Evolutionary conservation across 1,139 yeast genomes (phyloP).

Genomic region (Scheffersomyces parashehatae): DNA sequence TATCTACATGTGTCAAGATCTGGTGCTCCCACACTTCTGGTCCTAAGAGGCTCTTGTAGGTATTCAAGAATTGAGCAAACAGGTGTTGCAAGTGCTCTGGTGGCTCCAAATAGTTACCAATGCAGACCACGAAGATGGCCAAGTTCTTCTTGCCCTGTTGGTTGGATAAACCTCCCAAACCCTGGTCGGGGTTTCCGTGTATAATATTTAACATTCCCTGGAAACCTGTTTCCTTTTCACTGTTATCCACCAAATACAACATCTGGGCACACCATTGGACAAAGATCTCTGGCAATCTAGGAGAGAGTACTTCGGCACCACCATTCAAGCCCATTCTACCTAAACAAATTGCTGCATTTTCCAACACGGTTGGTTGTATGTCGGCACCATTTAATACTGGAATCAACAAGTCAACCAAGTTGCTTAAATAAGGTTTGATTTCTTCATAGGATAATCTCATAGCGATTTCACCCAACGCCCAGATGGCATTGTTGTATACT

Average conservation of each 20-base stretch:
- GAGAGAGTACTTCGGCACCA: conserved; percentile 57
- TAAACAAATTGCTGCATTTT: conserved; percentile 88
- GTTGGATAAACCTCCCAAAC: conserved; percentile 52
- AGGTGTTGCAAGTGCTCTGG: conserved; percentile 43
- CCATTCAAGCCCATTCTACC: conserved; percentile 81
- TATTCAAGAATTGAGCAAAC: conserved; percentile 45
- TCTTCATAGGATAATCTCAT: conserved; percentile 54
- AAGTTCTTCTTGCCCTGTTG: conserved; percentile 50
- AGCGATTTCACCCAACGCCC: conserved; percentile 90
- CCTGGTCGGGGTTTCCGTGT: conserved; percentile 62
- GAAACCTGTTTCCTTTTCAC: conserved; percentile 79
- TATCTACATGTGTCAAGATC: conserved; percentile 34
- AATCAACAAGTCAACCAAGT: conserved; percentile 61
- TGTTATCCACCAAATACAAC: conserved; percentile 66
- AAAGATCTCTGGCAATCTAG: conserved; percentile 58
- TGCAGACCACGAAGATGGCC: conserved; percentile 59
- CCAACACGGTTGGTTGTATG: conserved; percentile 66
- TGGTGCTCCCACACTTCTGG: conserved; percentile 35
- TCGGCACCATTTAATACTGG: conserved; percentile 62
- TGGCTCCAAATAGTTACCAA: conserved; percentile 61
- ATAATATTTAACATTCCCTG: conserved; percentile 72
- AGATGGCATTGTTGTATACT: conserved; percentile 84
- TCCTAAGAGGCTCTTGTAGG: conserved; percentile 54
- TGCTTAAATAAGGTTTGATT: conserved; percentile 60
- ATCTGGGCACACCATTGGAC: conserved; percentile 68